phyloP scores from a whole-genome alignment of 306 rosid species.

The Trifolium dubium region DNA sequence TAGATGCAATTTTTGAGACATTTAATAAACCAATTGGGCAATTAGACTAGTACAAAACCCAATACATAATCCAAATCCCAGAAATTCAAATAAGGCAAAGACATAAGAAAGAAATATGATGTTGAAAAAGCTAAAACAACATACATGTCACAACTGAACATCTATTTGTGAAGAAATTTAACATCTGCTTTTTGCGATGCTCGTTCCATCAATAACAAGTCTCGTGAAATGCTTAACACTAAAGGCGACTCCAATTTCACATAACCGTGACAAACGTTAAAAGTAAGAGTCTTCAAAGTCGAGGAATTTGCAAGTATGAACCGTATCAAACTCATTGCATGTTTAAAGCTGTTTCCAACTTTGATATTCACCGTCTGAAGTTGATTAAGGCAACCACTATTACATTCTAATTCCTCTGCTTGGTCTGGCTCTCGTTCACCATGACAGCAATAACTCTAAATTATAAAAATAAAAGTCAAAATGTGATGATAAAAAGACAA shows the following conservation, averaged over 20 bases:
- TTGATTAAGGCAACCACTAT: too few relatives aligned
- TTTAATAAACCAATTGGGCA: neutral
- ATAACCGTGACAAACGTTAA: neutral
- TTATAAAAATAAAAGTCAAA: neutral
- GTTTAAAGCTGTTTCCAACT: neutral
- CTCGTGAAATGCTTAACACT: neutral
- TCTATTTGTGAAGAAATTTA: neutral
- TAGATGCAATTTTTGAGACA: neutral
- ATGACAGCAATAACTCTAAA: neutral
- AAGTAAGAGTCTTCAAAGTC: constrained; percentile 15
- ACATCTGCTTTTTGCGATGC: neutral
- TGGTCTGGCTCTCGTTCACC: too few relatives aligned
- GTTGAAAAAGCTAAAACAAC: neutral
- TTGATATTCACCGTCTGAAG: neutral
- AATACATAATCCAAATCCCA: neutral
- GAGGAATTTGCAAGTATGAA: constrained; percentile 30
- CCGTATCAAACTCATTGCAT: neutral
- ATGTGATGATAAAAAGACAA: neutral
- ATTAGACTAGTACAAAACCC: neutral
- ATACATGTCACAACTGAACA: neutral
- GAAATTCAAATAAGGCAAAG: neutral
- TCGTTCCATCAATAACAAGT: neutral
- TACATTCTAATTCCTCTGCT: too few relatives aligned
- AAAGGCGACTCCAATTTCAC: neutral
- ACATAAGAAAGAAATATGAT: neutral